These are phyloP conservation scores for Mitragyna speciosa DNA, from an alignment of 257 asterid species.

Conservation along the genomic window DNA sequence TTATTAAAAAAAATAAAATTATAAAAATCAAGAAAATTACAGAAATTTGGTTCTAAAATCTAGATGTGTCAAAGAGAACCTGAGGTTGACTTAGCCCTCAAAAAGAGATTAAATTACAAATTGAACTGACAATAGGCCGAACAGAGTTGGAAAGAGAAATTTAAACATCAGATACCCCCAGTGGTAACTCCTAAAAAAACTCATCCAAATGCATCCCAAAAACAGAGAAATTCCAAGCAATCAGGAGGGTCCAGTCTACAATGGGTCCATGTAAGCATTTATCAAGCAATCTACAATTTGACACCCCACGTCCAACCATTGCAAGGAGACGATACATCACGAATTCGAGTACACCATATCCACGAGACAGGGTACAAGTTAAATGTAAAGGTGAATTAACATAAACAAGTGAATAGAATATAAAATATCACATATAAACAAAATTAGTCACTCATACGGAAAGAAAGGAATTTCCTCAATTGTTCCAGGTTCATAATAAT, in stretches of 20 bases:
- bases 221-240: not conserved
- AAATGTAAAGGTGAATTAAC: no score
- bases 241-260: no score
- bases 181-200: not conserved
- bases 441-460: constrained; percentile 15
- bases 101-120: no score
- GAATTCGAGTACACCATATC: not conserved
- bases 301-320: not conserved
- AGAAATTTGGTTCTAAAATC: not conserved
- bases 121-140: not conserved
- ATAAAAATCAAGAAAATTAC: not conserved
- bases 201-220: not conserved
- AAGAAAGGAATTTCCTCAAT: constrained; percentile 23
- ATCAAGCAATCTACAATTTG: not conserved
- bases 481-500: constrained; percentile 26
- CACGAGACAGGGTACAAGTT: not conserved
- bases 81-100: not conserved
- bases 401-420: not conserved
- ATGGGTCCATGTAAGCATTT: not conserved
- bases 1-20: not conserved
- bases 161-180: not conserved
- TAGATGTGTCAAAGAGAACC: not conserved
- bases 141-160: not conserved
- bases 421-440: constrained; percentile 11
- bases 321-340: not conserved